These are phyloP conservation scores for Boletus reticuloceps DNA, from an alignment of 768 basidiomycete species.

Conservation along the genomic window DNA sequence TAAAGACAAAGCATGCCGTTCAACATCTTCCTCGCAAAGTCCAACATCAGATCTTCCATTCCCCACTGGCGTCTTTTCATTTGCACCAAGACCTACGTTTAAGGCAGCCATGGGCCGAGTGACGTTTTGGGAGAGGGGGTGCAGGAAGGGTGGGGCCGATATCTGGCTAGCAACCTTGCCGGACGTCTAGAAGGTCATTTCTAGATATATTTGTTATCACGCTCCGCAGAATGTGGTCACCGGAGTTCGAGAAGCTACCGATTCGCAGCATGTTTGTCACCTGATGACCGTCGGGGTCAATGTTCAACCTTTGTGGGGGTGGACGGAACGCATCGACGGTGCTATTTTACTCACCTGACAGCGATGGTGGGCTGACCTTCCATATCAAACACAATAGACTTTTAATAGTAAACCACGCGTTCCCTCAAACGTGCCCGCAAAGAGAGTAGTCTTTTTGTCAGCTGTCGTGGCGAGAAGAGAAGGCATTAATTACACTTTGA, in stretches of 20 bases:
- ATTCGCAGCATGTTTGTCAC: neutral
- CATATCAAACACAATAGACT: neutral
- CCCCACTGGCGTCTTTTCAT: constrained; percentile 7
- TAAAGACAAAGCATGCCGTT: constrained; percentile 13
- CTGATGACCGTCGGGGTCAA: neutral
- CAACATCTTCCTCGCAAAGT: constrained; percentile 10
- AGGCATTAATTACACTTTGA: neutral
- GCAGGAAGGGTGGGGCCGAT: neutral
- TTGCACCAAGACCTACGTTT: neutral
- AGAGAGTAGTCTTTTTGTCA: neutral
- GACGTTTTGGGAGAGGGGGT: neutral
- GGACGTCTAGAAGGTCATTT: neutral
- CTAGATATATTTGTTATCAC: constrained; percentile 6
- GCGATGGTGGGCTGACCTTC: neutral
- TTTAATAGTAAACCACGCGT: neutral
- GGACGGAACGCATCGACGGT: neutral
- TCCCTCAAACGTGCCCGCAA: constrained; percentile 2
- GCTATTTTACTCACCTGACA: constrained; percentile 12
- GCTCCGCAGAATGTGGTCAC: constrained; percentile 1
- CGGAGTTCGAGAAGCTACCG: constrained; percentile 2
- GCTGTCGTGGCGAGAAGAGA: neutral
- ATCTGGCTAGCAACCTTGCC: neutral
- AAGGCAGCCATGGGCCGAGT: constrained; percentile 4
- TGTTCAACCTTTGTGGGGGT: neutral
- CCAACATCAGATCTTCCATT: neutral